phyloP scores from a whole-genome alignment of 768 basidiomycete species.

The Boletus huronensis region DNA sequence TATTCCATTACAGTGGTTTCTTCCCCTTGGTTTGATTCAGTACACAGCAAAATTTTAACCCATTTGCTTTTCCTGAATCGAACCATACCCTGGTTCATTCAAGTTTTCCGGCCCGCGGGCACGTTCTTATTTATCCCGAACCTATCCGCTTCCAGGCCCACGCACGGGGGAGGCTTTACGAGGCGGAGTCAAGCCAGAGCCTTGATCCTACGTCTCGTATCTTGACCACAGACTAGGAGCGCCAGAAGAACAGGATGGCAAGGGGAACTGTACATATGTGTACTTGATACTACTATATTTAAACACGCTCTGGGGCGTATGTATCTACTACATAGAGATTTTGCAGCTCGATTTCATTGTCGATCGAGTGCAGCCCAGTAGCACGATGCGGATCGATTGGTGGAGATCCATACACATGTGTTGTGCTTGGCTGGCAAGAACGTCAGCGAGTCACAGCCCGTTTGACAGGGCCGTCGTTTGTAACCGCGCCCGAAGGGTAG shows the following conservation, averaged over 20 bases:
- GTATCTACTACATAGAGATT: constrained; percentile 15
- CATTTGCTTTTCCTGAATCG: constrained; percentile 23
- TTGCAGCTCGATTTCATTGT: background rate
- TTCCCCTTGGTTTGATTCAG: constrained; percentile 13
- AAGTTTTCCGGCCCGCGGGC: constrained; percentile 10
- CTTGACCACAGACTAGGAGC: constrained; percentile 6
- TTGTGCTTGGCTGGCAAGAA: background rate
- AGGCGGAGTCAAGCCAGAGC: constrained; percentile 2
- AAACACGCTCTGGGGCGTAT: constrained; percentile 9
- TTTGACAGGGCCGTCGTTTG: background rate
- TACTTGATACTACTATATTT: constrained; percentile 24
- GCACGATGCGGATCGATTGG: constrained; percentile 7
- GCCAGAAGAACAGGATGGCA: constrained; percentile 4
- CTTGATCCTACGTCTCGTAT: background rate
- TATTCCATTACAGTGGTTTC: constrained; percentile 20
- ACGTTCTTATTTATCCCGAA: constrained; percentile 27
- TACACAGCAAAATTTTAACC: constrained; percentile 11
- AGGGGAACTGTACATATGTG: constrained; percentile 17
- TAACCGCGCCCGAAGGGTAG: no score
- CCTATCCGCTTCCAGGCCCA: constrained; percentile 15
- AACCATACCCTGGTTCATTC: constrained; percentile 4
- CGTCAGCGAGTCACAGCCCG: background rate
- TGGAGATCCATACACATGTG: background rate
- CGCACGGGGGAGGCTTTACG: constrained; percentile 1
- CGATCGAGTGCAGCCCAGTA: background rate